These are phyloP conservation scores for Lumnitzera racemosa DNA, from an alignment of 345 rosid genomes.

Conservation along the genomic window DNA sequence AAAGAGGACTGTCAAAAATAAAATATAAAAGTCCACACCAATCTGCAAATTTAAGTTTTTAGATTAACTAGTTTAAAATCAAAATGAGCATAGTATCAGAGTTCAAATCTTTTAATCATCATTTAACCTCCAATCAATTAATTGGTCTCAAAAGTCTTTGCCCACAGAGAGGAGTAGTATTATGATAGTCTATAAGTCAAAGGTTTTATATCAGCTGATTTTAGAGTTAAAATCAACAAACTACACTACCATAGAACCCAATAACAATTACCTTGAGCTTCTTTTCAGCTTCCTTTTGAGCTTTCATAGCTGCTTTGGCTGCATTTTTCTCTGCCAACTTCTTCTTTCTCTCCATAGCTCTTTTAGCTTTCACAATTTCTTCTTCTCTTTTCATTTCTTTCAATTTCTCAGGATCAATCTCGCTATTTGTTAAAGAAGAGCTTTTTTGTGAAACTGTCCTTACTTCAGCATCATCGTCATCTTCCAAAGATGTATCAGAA, in stretches of 20 bases:
- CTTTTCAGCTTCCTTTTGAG: conserved; percentile 95
- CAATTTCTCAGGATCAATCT: conserved; percentile 50
- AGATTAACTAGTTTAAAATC: too few relatives aligned
- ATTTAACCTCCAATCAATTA: too few relatives aligned
- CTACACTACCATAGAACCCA: neutral
- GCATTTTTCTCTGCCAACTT: conserved; percentile 89
- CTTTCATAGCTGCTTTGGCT: conserved; percentile 76
- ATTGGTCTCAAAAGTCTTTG: too few relatives aligned
- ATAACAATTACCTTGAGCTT: conserved; percentile 65
- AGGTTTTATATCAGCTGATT: too few relatives aligned
- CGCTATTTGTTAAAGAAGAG: conserved; percentile 9
- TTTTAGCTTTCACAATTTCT: conserved; percentile 82
- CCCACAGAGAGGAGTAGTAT: too few relatives aligned
- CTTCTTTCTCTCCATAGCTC: conserved; percentile 92
- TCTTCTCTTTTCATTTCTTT: conserved; percentile 89
- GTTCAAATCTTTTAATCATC: too few relatives aligned
- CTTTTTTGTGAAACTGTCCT: neutral
- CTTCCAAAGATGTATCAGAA: conserved; percentile 20
- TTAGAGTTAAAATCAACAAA: neutral
- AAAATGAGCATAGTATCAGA: too few relatives aligned
- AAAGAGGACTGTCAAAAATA: too few relatives aligned
- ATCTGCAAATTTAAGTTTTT: too few relatives aligned
- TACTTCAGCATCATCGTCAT: conserved; percentile 19
- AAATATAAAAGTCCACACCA: too few relatives aligned
- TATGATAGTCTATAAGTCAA: too few relatives aligned